Base-by-base conservation (phyloP, 2,329 filamentous ascomycete genomes). In the Davidsoniella neocaledoniae region DNA sequence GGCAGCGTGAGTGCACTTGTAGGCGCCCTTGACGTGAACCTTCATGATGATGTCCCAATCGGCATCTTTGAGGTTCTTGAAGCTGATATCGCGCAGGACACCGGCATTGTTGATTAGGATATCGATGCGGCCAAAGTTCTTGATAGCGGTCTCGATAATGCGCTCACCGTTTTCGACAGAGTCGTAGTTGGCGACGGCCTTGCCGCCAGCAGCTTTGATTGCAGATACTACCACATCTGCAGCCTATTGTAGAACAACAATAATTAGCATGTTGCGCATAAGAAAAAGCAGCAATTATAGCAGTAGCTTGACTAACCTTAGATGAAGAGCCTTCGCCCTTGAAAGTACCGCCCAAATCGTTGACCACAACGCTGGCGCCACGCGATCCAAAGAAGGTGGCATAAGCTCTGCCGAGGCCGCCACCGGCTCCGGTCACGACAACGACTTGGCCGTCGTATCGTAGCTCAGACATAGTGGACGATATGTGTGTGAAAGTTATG, bases 131-230 rank as follows among this genome's bases (percentile, higher is more conserved):
- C 90, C 85, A 62, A 81, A 91, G 50, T 71, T 72, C 65, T 85
- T 71, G 63, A 91, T 83, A 59, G 85, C 85, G 21, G 84, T 88
- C 57, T 90, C 81, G 68, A 98, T 93, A 65, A 98, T 96, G 67
- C 77, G 82, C 54, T 96, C 90, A 60, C 91, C 91, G 60, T 90
- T 75, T 70, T 91, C 86, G 68, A 94, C 90, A 64, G 77, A 80
- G 71, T 98, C 84, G 74, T 96, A 96, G 76, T 95, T 96, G 66
- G 90, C 87, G 46, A 94, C 88, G 53, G 91, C 91, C 67, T 94
- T 93, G 65, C 91, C 91, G 64, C 91, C 91, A 48, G 81, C 83
- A 62, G 79, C 74, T 67, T 82, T 87, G 67, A 90, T 90, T 69
- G 86, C 81, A 58, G 86, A 70, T 63, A 90, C 83, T 53, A 90